These are phyloP conservation scores for Torulaspora pretoriensis DNA, from an alignment of 1,139 yeast species.

Conservation along the genomic window DNA sequence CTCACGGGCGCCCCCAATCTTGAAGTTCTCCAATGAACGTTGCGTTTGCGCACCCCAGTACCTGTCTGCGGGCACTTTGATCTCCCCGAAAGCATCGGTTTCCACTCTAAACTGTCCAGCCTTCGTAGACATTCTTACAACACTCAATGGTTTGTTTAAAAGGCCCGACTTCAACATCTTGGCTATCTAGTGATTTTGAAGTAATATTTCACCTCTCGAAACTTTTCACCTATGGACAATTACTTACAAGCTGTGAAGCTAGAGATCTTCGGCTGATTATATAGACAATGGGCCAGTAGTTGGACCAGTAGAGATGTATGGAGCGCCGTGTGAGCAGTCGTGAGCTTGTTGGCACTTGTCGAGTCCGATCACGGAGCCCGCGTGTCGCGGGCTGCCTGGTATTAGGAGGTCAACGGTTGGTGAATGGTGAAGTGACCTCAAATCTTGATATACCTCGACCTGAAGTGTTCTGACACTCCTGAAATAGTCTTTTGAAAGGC, in stretches of 20 bases:
- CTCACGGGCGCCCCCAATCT: constrained; percentile 90
- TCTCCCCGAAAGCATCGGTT: constrained; percentile 94
- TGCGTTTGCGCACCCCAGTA: constrained; percentile 99
- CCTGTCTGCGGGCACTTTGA: constrained; percentile 76
- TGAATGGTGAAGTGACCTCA: constrained; percentile 6
- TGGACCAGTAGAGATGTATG: not conserved
- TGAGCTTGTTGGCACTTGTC: not conserved
- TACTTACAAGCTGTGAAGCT: not conserved
- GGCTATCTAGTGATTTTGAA: not conserved
- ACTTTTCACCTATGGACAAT: not conserved
- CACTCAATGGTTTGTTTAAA: constrained; percentile 3
- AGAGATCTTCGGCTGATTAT: not conserved
- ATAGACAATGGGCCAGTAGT: not conserved
- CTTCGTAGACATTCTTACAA: not conserved
- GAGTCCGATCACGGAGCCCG: constrained; percentile 8
- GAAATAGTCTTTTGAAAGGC: constrained; percentile 53
- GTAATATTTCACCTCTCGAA: not conserved
- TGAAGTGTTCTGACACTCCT: constrained; percentile 40
- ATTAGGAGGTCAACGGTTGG: constrained; percentile 1
- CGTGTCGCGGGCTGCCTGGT: constrained; percentile 1
- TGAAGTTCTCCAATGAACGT: constrained; percentile 86
- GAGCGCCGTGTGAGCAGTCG: not conserved
- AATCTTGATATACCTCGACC: not conserved
- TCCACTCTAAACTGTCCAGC: constrained; percentile 55
- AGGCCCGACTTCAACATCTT: constrained; percentile 8